Conservation (phyloP, 2,329 filamentous ascomycete genomes). For the Amauroascus niger region DNA sequence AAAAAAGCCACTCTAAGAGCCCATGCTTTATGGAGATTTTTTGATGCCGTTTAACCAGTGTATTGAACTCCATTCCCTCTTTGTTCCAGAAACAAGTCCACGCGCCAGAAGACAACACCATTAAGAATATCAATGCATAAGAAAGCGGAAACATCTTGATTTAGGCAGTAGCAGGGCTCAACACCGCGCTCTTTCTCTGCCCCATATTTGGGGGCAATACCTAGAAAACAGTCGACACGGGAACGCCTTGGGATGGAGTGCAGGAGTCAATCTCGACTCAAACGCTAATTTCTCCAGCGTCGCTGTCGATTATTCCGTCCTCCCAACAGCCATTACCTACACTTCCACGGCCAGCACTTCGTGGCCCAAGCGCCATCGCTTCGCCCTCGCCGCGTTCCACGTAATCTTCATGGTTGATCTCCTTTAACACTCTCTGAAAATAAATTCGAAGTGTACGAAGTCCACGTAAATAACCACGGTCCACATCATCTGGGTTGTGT, state of each 20-base stretch:
- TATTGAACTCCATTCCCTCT: slow-evolving; percentile 9
- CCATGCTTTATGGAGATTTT: not conserved
- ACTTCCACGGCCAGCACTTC: slow-evolving; percentile 25
- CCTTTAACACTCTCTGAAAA: slow-evolving; percentile 76
- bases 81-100: not conserved
- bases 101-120: slow-evolving; percentile 4
- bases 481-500: slow-evolving; percentile 66
- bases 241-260: not conserved
- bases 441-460: slow-evolving; percentile 69
- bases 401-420: slow-evolving; percentile 48
- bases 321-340: slow-evolving; percentile 32
- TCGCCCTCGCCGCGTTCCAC: slow-evolving; percentile 38
- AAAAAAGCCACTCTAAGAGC: slow-evolving; percentile 8
- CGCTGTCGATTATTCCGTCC: slow-evolving; percentile 36
- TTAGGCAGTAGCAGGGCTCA: not conserved
- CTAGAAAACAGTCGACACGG: not conserved
- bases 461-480: slow-evolving; percentile 81
- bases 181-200: not conserved
- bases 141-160: not conserved
- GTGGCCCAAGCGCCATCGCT: slow-evolving; percentile 30
- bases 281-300: slow-evolving; percentile 38
- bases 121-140: not conserved
- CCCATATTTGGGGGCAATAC: not conserved
- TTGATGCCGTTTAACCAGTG: slow-evolving; percentile 4
- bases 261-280: not conserved